These are phyloP conservation scores for Barnettozyma siamensis DNA, from an alignment of 805 yeast genomes.

Conservation along the genomic window DNA sequence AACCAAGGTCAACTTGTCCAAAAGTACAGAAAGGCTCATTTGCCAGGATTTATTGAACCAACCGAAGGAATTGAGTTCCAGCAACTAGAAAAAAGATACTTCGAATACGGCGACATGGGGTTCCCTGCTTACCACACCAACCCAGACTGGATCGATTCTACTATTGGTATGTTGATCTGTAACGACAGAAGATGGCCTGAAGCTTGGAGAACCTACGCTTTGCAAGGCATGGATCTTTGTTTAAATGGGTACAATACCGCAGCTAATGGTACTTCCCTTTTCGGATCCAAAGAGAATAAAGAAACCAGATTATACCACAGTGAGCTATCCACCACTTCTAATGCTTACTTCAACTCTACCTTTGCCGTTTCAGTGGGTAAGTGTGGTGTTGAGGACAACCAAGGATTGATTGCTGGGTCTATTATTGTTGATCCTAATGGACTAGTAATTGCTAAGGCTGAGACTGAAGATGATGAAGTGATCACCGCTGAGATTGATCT, in stretches of 20 bases:
- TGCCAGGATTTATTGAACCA: constrained; percentile 33
- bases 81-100: constrained; percentile 35
- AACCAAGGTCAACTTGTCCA: constrained; percentile 26
- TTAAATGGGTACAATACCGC: constrained; percentile 34
- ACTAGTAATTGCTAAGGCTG: constrained; percentile 28
- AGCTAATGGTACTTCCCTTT: constrained; percentile 29
- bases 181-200: constrained; percentile 40
- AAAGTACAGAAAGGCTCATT: constrained; percentile 33
- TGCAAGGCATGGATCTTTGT: constrained; percentile 36
- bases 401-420: constrained; percentile 32
- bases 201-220: constrained; percentile 34
- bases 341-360: constrained; percentile 31
- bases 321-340: constrained; percentile 29
- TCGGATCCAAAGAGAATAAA: constrained; percentile 29
- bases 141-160: constrained; percentile 33
- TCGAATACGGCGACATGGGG: constrained; percentile 33
- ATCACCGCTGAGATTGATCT: constrained; percentile 30
- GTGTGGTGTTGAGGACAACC: constrained; percentile 33
- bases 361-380: constrained; percentile 32
- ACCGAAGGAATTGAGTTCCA: constrained; percentile 29
- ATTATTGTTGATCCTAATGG: constrained; percentile 35
- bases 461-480: constrained; percentile 31
- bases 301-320: constrained; percentile 29
- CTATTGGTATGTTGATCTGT: constrained; percentile 34
- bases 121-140: constrained; percentile 31